A percentile compares a stretch with the other conserved stretches of the same genome.
These are phyloP conservation scores for Pleurotus platypus DNA, from an alignment of 768 basidiomycete species.

Conservation along the genomic window DNA sequence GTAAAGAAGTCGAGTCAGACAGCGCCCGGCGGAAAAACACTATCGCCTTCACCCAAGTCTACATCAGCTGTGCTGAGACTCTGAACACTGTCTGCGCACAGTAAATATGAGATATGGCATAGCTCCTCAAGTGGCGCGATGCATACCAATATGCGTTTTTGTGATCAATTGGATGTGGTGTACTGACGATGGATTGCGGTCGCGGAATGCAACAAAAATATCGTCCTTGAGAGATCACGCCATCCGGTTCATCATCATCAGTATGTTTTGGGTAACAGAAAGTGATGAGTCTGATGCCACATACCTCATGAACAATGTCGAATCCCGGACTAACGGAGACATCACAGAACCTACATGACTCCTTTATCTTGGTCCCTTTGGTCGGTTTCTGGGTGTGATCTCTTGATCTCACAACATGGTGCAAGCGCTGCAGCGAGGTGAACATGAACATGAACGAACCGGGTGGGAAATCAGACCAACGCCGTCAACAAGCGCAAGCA, in stretches of 20 bases:
- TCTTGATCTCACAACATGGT: not conserved
- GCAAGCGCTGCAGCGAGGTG: not conserved
- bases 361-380: not conserved
- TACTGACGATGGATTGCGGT: conserved; percentile 42
- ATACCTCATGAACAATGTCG: conserved; percentile 47
- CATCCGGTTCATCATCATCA: no score
- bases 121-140: not conserved
- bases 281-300: conserved; percentile 2
- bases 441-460: not conserved
- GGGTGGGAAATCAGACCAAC: not conserved
- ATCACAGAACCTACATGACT: conserved; percentile 41
- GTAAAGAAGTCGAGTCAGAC: not conserved
- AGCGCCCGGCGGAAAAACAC: no score
- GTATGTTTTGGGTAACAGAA: not conserved
- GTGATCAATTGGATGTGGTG: conserved; percentile 53
- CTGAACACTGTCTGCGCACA: conserved; percentile 49
- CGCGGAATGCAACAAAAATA: conserved; percentile 47
- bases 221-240: conserved; percentile 31
- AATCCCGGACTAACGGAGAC: conserved; percentile 39
- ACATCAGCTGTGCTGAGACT: conserved; percentile 40
- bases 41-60: conserved; percentile 36
- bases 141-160: conserved; percentile 47
- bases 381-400: conserved; percentile 37
- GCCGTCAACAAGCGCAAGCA: no score
- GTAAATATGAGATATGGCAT: conserved; percentile 1